A percentile compares a stretch with the other conserved stretches of the same genome.
phyloP scores from a whole-genome alignment of 2,329 filamentous ascomycete genomes.

The Talaromyces sp. region DNA sequence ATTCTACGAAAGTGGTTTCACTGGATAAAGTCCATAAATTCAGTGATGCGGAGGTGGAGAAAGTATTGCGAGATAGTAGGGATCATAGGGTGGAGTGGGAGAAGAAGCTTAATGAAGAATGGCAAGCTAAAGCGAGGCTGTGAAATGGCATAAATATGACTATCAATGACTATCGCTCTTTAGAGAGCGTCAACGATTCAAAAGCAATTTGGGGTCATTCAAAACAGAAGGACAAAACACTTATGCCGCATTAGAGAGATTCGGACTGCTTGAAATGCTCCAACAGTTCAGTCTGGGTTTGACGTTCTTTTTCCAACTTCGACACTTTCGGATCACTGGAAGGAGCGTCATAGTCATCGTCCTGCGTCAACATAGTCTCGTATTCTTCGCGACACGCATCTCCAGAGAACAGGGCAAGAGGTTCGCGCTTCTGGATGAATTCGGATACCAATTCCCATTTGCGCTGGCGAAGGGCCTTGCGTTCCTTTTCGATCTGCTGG shows the following conservation, averaged over 20 bases:
- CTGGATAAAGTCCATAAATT: slow-evolving; percentile 33
- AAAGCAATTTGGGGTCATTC: background rate
- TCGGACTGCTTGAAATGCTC: slow-evolving; percentile 4
- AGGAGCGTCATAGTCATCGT: background rate
- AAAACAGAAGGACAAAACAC: background rate
- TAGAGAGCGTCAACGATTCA: background rate
- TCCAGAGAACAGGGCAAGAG: slow-evolving; percentile 43
- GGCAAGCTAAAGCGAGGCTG: slow-evolving; percentile 32
- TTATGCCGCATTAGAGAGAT: background rate
- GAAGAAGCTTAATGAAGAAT: slow-evolving; percentile 30
- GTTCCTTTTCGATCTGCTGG: slow-evolving; percentile 37
- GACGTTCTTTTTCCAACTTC: slow-evolving; percentile 1
- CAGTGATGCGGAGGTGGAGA: slow-evolving; percentile 37
- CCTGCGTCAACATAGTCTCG: background rate
- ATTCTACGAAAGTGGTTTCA: slow-evolving; percentile 28
- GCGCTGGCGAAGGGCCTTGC: slow-evolving; percentile 33
- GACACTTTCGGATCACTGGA: background rate
- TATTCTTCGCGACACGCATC: slow-evolving; percentile 37
- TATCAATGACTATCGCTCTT: background rate
- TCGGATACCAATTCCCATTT: slow-evolving; percentile 45
- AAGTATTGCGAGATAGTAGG: slow-evolving; percentile 26
- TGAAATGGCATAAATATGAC: slow-evolving; percentile 20
- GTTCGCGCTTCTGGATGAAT: slow-evolving; percentile 40
- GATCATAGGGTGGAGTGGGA: slow-evolving; percentile 37
- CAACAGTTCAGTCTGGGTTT: background rate